Evolutionary conservation across 345 rosid species (phyloP), one percentile per base, ranked within the genome.

Genomic region (Triadica sebifera): DNA sequence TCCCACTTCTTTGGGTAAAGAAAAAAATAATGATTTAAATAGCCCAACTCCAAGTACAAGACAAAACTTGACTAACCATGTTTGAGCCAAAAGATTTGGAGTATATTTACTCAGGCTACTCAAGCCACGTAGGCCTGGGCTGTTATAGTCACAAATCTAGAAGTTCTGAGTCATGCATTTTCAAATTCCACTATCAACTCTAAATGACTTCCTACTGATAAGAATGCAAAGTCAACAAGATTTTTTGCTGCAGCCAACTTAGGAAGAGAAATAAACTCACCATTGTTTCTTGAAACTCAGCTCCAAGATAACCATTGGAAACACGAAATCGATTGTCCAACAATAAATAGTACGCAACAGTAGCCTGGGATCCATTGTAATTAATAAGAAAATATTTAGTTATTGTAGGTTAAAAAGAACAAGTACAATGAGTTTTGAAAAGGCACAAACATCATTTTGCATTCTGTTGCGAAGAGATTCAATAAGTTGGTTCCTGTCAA

Each of bases 341-440:
- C 67, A 90, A 82, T 77, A 95, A 72, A 84, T 93, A 93, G 83
- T 95, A 95, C 12, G 99, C 88, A 67, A 95, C 96, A 78, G 98
- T 95, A 69, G 85, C 99, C 99, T 95, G 92, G 76, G 80, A 88
- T 69, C 12, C 58, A 58, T 63, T 15, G 34, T 17, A 55, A 64
- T 12, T 43, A 22, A 39, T 46, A 46, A 64, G 62, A 50, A 50
- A 20, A 38, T 7, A 60, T 60, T n/a, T 49, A 34, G 29, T 56
- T 25, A 56, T 25, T 43, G 17, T 41, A 66, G 47, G 47, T 55
- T 10, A 8, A 41, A 37, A 34, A 69, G 57, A 61, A 37, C 47
- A 49, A 39, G 52, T 46, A 72, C 50, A 60, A 60, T 38, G 52
- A 73, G 75, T 34, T 71, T 53, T 52, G 47, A 75, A 58, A 72